Conservation (phyloP, 805 yeast species). For the Starmerella bombi region DNA sequence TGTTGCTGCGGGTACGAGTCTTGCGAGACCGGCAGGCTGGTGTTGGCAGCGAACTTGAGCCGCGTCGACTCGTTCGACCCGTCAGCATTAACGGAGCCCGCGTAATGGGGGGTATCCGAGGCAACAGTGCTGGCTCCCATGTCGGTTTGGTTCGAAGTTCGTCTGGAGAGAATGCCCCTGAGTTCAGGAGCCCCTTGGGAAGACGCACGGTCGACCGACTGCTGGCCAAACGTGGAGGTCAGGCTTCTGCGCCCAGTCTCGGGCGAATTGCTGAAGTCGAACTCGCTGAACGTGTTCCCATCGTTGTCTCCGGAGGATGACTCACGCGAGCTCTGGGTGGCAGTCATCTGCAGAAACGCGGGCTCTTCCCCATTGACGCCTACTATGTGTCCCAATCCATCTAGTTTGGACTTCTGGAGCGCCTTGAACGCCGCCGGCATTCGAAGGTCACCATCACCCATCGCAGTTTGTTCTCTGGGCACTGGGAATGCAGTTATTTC, state of each 20-base stretch:
- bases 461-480: slow-evolving; percentile 1
- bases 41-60: slow-evolving; percentile 4
- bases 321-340: not conserved
- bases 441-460: slow-evolving; percentile 18
- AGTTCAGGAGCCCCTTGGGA: not conserved
- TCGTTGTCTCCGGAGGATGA: not conserved
- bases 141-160: not conserved
- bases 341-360: too few species aligned
- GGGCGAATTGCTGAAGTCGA: not conserved
- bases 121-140: not conserved
- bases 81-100: not conserved
- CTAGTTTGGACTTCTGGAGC: slow-evolving; percentile 7
- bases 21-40: not conserved
- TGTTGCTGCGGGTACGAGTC: not conserved
- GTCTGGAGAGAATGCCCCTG: not conserved
- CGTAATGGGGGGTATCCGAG: not conserved
- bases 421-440: slow-evolving; percentile 25
- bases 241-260: not conserved
- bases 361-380: not conserved
- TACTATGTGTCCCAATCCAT: not conserved
- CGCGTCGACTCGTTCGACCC: not conserved
- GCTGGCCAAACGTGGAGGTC: not conserved
- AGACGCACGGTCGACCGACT: not conserved
- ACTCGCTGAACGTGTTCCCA: not conserved
- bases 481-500: too few species aligned